A percentile compares a stretch with the other conserved stretches of the same genome.
phyloP scores from a whole-genome alignment of 2,329 filamentous ascomycete species.

The Magnaporthiopsis rhizophila region DNA sequence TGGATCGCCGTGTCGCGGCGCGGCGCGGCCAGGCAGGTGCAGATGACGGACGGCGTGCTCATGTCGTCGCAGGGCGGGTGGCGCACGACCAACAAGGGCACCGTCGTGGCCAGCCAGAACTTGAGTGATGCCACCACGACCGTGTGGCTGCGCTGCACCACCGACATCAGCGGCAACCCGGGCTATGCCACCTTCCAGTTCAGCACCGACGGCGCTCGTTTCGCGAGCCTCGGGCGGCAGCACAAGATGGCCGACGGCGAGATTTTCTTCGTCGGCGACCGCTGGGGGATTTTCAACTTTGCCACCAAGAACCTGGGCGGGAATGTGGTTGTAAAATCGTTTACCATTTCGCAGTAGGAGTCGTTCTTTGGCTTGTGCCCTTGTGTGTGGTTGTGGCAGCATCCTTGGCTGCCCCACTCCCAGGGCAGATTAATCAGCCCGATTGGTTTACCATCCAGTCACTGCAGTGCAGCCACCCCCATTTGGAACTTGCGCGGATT shows the following conservation, averaged over 20 bases:
- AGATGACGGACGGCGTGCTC: background rate
- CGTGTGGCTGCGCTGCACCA: slow-evolving; percentile 25
- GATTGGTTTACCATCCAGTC: too few relatives aligned
- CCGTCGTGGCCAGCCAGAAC: slow-evolving; percentile 20
- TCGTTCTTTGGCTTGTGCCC: too few relatives aligned
- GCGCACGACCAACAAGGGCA: slow-evolving; percentile 24
- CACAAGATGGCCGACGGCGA: slow-evolving; percentile 32
- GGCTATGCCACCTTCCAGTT: slow-evolving; percentile 30
- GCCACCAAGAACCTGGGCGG: slow-evolving; percentile 35
- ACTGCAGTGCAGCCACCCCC: too few relatives aligned
- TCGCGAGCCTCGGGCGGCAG: slow-evolving; percentile 22
- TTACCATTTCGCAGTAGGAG: background rate
- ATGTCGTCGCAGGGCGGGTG: slow-evolving; percentile 24
- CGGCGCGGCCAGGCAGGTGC: background rate
- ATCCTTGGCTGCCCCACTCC: too few relatives aligned
- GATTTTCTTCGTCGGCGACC: slow-evolving; percentile 39
- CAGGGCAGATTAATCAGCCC: too few relatives aligned
- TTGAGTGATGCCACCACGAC: slow-evolving; percentile 16
- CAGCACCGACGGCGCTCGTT: slow-evolving; percentile 32
- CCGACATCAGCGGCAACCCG: slow-evolving; percentile 24
- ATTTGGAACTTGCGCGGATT: too few relatives aligned
- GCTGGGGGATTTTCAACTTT: slow-evolving; percentile 42
- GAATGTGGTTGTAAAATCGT: slow-evolving; percentile 12
- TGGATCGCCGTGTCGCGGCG: slow-evolving; percentile 28
- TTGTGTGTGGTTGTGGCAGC: too few relatives aligned